Evolutionary conservation across 2,329 filamentous ascomycete species (phyloP), one percentile per base, ranked within the genome.

Genomic region (Penicillium sp.): DNA sequence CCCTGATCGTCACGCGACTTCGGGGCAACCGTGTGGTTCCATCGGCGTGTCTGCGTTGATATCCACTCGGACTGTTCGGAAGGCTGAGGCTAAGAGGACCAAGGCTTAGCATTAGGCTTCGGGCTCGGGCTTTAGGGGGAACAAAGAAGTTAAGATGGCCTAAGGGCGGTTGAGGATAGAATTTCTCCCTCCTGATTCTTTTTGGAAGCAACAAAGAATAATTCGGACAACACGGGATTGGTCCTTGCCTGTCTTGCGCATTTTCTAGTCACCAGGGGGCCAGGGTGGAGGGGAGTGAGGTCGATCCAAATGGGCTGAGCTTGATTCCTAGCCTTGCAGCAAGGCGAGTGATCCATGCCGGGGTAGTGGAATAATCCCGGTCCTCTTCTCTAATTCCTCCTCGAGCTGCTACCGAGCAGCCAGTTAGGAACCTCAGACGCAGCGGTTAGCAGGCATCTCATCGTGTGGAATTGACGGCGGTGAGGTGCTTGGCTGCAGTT

Each of bases 31-130:
- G 31, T 25, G 35, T 48, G 43, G 41, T 22, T 57, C 55, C 58
- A 54, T 54, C 59, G 52, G 66, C 70, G 71, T 73, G 70, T 74
- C 63, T 62, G 64, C 61, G 51, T 52, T 54, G 50, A 67, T 56
- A 58, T 62, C 72, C 73, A 75, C 68, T 74, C 73, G 72, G 73
- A 73, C 62, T 62, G 62, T 62, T 68, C 70, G 73, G 73, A 74
- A 65, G 53, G 22, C 20, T 22, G 49, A 38, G 49, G 35, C 35
- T 28, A 28, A 41, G 34, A 22, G 42, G 12, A 22, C 11, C 17
- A 17, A 22, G 28, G 22, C 49, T 25, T 39, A 38, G 49, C 15
- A 5, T 22, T 47, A 49, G 45, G 20, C 20, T 43, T 43, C 48
- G 28, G 48, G 28, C 28, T 35, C 31, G 31, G 45, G 45, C 14